Base-by-base conservation (phyloP, 1,139 yeast species). In the Suhomyces wounanorum region DNA sequence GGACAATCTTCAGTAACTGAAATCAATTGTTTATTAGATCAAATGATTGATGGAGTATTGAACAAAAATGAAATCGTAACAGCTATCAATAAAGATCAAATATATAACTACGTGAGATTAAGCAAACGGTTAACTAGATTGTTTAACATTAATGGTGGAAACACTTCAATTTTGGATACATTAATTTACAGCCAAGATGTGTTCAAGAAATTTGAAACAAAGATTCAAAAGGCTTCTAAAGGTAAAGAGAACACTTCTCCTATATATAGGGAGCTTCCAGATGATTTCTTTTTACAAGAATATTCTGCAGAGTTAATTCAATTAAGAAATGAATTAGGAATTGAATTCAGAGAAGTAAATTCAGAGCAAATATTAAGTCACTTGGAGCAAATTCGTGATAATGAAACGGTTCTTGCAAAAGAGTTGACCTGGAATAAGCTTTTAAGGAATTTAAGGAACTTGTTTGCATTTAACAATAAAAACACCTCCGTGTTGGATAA, bases 401-500 rank as follows among this genome's bases (percentile, higher is more conserved):
- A 55, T 7, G 55, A 52, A 36, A 43, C 51, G 21, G 55, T 54
- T 35, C 14, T 26, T 13, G 65, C 67, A 18, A 65, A 63, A 49
- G 54, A 61, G 16, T 47, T 58, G 13, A 57, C 61, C 17, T 68
- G 68, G 59, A 45, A 59, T 3, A 73, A 72, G 50, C 60, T 75
- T 16, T 60, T 60, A 44, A 63, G 67, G 23, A 75, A 75, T 49
- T 64, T 75, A 38, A 45, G 55, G 2, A 52, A 57, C n/a, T 61
- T 75, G 43, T 75, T 75, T 58, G 66, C 64, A 18, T 61, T 68
- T 51, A 75, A 75, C 53, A 65, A 69, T 36, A 57, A 62, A 30
- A 58, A 63, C 28, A 64, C 78, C 0, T 72, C 66, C 39, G 63
- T 72, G 1, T 67, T 76, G 55, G 81, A 76, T 52, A 69, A 66